Percentiles rank a stretch among this genome's conserved stretches.
Conservation (phyloP, 2,329 filamentous ascomycete species). For the Exophiala alcalophila region DNA sequence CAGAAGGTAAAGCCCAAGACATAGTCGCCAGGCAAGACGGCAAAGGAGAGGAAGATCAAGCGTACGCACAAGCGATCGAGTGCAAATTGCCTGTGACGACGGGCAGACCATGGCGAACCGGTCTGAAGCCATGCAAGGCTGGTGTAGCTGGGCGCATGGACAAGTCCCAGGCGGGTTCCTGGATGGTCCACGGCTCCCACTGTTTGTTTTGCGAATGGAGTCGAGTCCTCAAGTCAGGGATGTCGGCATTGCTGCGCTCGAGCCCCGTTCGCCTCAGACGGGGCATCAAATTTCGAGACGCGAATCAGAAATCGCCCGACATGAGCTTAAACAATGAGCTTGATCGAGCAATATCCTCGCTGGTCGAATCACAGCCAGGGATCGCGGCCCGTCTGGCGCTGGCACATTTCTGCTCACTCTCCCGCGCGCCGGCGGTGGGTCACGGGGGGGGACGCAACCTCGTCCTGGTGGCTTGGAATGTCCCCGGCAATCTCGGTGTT, state of each 20-base stretch:
- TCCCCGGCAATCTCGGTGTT: slow-evolving; percentile 15
- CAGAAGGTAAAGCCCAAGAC: slow-evolving; percentile 1
- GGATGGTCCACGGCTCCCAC: slow-evolving; percentile 8
- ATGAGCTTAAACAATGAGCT: slow-evolving; percentile 18
- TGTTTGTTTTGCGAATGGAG: slow-evolving; percentile 25
- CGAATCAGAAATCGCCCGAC: slow-evolving; percentile 23
- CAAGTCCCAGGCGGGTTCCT: neutral
- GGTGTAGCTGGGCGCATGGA: slow-evolving; percentile 16
- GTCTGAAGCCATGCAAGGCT: slow-evolving; percentile 27
- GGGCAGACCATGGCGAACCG: slow-evolving; percentile 7
- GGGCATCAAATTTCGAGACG: slow-evolving; percentile 20
- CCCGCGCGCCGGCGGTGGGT: slow-evolving; percentile 7
- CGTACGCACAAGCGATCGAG: slow-evolving; percentile 4
- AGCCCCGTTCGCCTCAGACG: slow-evolving; percentile 16
- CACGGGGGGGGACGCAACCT: slow-evolving; percentile 14
- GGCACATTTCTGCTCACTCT: no score
- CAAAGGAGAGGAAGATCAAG: slow-evolving; percentile 22
- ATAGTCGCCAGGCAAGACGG: slow-evolving; percentile 1
- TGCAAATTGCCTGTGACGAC: slow-evolving; percentile 25
- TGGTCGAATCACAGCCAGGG: slow-evolving; percentile 18
- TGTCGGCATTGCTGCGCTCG: slow-evolving; percentile 14
- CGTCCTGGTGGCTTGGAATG: slow-evolving; percentile 27
- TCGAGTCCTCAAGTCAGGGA: slow-evolving; percentile 20
- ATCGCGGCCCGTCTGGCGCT: slow-evolving; percentile 1
- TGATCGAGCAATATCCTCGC: slow-evolving; percentile 14